Evolutionary conservation across 2,329 filamentous ascomycete species (phyloP).

Genomic region (Aspergillus transmontanensis): DNA sequence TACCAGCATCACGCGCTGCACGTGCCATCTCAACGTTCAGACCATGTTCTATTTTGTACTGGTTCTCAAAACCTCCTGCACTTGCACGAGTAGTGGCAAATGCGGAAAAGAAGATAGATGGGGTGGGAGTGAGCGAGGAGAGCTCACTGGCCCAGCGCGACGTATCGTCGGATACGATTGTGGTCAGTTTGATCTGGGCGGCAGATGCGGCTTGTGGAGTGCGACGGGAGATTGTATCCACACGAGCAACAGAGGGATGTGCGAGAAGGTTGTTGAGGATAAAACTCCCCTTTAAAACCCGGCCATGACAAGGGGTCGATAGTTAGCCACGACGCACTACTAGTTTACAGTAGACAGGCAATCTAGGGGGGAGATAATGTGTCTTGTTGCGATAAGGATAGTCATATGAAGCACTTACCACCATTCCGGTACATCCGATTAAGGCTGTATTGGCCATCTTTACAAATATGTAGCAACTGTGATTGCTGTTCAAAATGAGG

Average conservation of each 20-base stretch:
- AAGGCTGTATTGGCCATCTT: constrained; percentile 50
- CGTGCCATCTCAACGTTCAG: constrained; percentile 78
- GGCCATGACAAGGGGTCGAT: constrained; percentile 30
- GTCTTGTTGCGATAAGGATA: background rate
- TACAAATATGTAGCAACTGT: background rate
- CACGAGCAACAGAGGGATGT: constrained; percentile 39
- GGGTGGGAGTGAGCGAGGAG: constrained; percentile 55
- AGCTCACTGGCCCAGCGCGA: constrained; percentile 68
- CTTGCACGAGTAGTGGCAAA: constrained; percentile 77
- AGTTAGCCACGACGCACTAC: background rate
- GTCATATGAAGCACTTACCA: constrained; percentile 40
- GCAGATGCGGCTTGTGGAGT: constrained; percentile 43
- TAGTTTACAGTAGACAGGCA: background rate
- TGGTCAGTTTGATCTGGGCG: constrained; percentile 63
- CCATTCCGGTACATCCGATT: constrained; percentile 52
- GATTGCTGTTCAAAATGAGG: background rate
- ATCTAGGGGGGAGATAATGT: background rate
- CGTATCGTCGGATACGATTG: constrained; percentile 69
- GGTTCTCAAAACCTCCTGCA: constrained; percentile 75
- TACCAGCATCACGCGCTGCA: constrained; percentile 72
- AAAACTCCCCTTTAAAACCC: constrained; percentile 62
- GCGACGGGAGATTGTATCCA: constrained; percentile 51
- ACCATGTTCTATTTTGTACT: constrained; percentile 87
- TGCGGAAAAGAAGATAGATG: constrained; percentile 71
- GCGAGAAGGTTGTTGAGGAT: constrained; percentile 64